Percentiles rank a stretch among this genome's conserved stretches.
Conservation (phyloP, 352 stramenopile genomes). For the Globisporangium lucens region DNA sequence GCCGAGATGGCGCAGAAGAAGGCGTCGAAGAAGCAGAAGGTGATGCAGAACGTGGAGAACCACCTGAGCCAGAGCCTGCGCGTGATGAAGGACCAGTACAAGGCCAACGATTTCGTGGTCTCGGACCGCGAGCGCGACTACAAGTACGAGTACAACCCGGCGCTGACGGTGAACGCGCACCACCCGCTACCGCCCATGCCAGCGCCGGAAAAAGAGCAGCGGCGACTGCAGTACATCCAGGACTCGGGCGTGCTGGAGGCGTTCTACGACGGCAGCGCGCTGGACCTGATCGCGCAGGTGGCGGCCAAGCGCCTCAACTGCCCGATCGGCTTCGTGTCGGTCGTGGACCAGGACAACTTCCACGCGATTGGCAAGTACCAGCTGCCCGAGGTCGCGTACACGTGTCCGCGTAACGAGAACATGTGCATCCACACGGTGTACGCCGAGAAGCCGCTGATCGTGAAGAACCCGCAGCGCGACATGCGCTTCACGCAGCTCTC, state of each 20-base stretch:
- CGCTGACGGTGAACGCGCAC: slow-evolving; percentile 31
- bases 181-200: slow-evolving; percentile 46
- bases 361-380: slow-evolving; percentile 47
- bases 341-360: slow-evolving; percentile 50
- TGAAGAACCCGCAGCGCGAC: slow-evolving; percentile 63
- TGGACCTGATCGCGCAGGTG: slow-evolving; percentile 55
- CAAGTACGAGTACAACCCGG: slow-evolving; percentile 36
- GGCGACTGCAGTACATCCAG: slow-evolving; percentile 43
- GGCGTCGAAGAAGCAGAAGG: slow-evolving; percentile 25
- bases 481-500: slow-evolving; percentile 59
- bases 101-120: slow-evolving; percentile 8
- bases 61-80: slow-evolving; percentile 32
- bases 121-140: slow-evolving; percentile 37
- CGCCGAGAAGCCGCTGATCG: slow-evolving; percentile 53
- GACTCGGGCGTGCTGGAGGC: slow-evolving; percentile 36
- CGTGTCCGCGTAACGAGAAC: slow-evolving; percentile 44
- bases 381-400: slow-evolving; percentile 25
- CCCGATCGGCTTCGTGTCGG: slow-evolving; percentile 57
- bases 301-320: slow-evolving; percentile 50
- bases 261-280: slow-evolving; percentile 42
- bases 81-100: slow-evolving; percentile 19
- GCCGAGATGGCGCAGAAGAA: slow-evolving; percentile 3
- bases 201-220: slow-evolving; percentile 31
- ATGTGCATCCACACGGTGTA: slow-evolving; percentile 61
- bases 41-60: slow-evolving; percentile 39